Evolutionary conservation across 2,329 filamentous ascomycete genomes (phyloP).

Genomic region (Pseudopithomyces chartarum): DNA sequence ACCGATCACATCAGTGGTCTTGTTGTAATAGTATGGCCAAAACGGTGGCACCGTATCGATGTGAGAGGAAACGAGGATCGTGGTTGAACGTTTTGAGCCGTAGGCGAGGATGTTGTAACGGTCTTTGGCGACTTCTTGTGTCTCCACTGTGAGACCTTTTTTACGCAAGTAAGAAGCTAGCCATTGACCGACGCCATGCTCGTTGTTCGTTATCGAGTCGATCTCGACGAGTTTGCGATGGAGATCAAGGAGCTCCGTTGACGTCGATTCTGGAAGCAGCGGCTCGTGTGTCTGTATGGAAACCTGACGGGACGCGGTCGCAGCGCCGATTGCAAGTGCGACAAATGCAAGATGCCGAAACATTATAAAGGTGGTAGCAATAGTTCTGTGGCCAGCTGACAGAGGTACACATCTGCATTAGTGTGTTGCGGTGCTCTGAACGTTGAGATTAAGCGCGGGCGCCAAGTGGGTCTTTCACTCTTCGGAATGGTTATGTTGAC

Average conservation of each 20-base stretch:
- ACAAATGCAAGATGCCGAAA: constrained; percentile 20
- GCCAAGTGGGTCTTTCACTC: too few species aligned
- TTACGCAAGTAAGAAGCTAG: constrained; percentile 68
- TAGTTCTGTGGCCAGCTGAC: too few species aligned
- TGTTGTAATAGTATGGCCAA: constrained; percentile 66
- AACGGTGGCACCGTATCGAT: constrained; percentile 76
- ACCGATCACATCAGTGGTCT: constrained; percentile 60
- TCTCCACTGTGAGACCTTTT: constrained; percentile 66
- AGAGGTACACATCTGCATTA: too few species aligned
- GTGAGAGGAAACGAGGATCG: constrained; percentile 75
- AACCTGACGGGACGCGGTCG: constrained; percentile 10
- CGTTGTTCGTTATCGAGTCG: constrained; percentile 72
- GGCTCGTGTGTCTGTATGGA: constrained; percentile 10
- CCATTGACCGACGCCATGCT: constrained; percentile 70
- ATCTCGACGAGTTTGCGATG: constrained; percentile 78
- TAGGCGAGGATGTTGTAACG: constrained; percentile 82
- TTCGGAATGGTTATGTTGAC: too few species aligned
- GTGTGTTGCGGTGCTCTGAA: too few species aligned
- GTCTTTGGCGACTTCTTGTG: constrained; percentile 55
- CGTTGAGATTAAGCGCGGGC: too few species aligned
- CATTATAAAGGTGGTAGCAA: constrained; percentile 16
- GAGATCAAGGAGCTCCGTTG: constrained; percentile 66
- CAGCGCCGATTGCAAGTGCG: constrained; percentile 13
- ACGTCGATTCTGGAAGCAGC: constrained; percentile 24
- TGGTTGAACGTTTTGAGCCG: constrained; percentile 56